A percentile compares a stretch with the other conserved stretches of the same genome.
Evolutionary conservation across 495 filamentous ascomycete genomes (phyloP).

Genomic region (Daldinia decipiens): DNA sequence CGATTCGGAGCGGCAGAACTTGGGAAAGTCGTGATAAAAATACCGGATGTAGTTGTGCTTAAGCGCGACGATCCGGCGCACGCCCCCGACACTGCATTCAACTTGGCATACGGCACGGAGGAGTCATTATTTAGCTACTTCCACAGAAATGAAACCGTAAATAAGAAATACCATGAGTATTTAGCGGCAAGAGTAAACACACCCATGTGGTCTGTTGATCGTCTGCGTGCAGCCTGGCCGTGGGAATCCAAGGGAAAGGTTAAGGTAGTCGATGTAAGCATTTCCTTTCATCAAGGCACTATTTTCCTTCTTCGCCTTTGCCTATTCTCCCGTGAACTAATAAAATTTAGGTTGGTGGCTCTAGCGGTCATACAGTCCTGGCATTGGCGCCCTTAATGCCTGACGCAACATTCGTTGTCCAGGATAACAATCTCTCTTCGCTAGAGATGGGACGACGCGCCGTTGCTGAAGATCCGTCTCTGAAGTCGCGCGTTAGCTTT

Average conservation of each 20-base stretch:
- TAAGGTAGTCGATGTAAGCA: slow-evolving; percentile 42
- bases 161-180: slow-evolving; percentile 40
- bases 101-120: slow-evolving; percentile 47
- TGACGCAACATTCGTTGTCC: slow-evolving; percentile 50
- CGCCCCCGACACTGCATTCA: slow-evolving; percentile 47
- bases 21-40: slow-evolving; percentile 25
- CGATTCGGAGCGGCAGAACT: slow-evolving; percentile 66
- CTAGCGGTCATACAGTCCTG: slow-evolving; percentile 53
- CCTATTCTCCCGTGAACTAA: slow-evolving; percentile 8
- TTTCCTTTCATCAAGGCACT: not conserved
- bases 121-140: slow-evolving; percentile 43
- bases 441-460: slow-evolving; percentile 41
- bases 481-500: slow-evolving; percentile 45
- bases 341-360: slow-evolving; percentile 52
- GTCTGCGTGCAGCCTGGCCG: slow-evolving; percentile 35
- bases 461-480: slow-evolving; percentile 30
- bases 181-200: slow-evolving; percentile 38
- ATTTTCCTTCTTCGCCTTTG: not conserved
- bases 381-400: slow-evolving; percentile 50
- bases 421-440: slow-evolving; percentile 47
- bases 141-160: slow-evolving; percentile 25
- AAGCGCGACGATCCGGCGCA: slow-evolving; percentile 39
- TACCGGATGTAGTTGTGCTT: slow-evolving; percentile 41
- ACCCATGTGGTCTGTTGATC: slow-evolving; percentile 40
- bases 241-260: slow-evolving; percentile 25